phyloP scores from a whole-genome alignment of 768 basidiomycete genomes.

The Tylopilus balloui region DNA sequence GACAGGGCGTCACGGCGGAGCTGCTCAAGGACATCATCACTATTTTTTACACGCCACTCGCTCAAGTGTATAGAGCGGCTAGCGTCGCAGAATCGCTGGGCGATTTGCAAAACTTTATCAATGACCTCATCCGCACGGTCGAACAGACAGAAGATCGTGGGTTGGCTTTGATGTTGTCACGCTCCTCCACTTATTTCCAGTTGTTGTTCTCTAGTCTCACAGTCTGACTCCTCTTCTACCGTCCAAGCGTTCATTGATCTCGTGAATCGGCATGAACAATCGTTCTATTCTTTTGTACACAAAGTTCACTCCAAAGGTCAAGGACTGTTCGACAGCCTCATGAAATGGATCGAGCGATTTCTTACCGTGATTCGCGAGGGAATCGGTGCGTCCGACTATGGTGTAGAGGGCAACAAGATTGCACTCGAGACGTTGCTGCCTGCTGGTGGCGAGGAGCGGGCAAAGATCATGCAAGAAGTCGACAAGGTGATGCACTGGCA shows the following conservation, averaged over 20 bases:
- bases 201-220: constrained; percentile 51
- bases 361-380: constrained; percentile 88
- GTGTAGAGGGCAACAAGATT: constrained; percentile 33
- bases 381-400: constrained; percentile 43
- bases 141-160: constrained; percentile 85
- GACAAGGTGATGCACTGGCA: constrained; percentile 90
- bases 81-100: constrained; percentile 91
- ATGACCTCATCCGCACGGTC: constrained; percentile 91
- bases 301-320: constrained; percentile 98
- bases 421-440: constrained; percentile 90
- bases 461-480: constrained; percentile 74
- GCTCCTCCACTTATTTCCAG: constrained; percentile 2
- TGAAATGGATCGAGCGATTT: constrained; percentile 97
- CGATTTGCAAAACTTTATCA: constrained; percentile 91
- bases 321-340: constrained; percentile 86
- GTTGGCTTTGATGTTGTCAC: constrained; percentile 28
- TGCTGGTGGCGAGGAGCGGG: constrained; percentile 72
- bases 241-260: constrained; percentile 94
- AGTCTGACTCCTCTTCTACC: constrained; percentile 77
- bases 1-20: constrained; percentile 88
- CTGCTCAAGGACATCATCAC: constrained; percentile 97
- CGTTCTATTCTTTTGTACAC: constrained; percentile 97
- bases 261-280: constrained; percentile 88
- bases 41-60: constrained; percentile 95
- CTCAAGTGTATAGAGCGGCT: constrained; percentile 95